Evolutionary conservation across 2,329 filamentous ascomycete genomes (phyloP).

Genomic region (Didymella arachidicola): DNA sequence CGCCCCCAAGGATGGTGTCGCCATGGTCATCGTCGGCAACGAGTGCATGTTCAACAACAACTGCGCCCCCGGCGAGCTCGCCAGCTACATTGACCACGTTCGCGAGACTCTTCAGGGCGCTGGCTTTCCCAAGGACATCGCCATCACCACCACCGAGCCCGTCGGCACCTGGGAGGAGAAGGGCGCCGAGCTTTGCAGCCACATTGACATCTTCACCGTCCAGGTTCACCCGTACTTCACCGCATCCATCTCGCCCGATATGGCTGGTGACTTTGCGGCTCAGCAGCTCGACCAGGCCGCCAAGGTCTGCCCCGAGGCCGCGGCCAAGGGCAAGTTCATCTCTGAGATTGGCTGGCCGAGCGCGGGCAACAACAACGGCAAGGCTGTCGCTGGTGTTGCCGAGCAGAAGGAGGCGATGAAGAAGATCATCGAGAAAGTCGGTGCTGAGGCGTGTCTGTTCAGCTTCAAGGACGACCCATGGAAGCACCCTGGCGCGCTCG

Average conservation of each 20-base stretch:
- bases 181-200: constrained; percentile 69
- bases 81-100: constrained; percentile 72
- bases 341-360: constrained; percentile 92
- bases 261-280: constrained; percentile 79
- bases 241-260: constrained; percentile 65
- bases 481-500: constrained; percentile 75
- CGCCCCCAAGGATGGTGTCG: constrained; percentile 76
- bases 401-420: constrained; percentile 78
- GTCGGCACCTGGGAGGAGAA: constrained; percentile 76
- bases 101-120: constrained; percentile 67
- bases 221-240: constrained; percentile 98
- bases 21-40: constrained; percentile 87
- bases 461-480: constrained; percentile 80
- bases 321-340: constrained; percentile 73
- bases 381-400: constrained; percentile 69
- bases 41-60: constrained; percentile 82
- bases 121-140: constrained; percentile 72
- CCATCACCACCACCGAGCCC: constrained; percentile 83
- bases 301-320: constrained; percentile 68
- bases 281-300: constrained; percentile 76
- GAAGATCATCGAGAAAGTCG: constrained; percentile 71
- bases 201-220: constrained; percentile 79
- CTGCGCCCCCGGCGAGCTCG: constrained; percentile 70
- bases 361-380: constrained; percentile 72
- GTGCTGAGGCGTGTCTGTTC: constrained; percentile 80